A percentile compares a stretch with the other conserved stretches of the same genome.
Conservation (phyloP, 345 rosid genomes). For the Nephelium lappaceum region DNA sequence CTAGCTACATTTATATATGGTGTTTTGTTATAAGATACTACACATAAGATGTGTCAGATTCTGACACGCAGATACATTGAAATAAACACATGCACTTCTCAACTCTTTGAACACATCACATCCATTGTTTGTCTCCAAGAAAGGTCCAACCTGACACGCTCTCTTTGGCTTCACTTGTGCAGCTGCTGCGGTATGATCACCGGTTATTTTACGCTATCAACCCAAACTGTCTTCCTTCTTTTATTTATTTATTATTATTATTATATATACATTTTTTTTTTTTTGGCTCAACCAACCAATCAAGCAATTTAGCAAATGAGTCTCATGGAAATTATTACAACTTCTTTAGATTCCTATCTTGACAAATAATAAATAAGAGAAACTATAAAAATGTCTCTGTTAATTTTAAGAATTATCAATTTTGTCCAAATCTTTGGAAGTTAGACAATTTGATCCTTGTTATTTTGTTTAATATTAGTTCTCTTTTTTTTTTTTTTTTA, state of each 20-base stretch:
- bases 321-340: constrained; percentile 19
- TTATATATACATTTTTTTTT: too few relatives aligned
- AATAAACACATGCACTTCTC: constrained; percentile 19
- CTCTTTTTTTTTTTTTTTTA: too few relatives aligned
- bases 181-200: neutral
- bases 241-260: too few relatives aligned
- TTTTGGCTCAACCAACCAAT: neutral
- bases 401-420: neutral
- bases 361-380: constrained; percentile 1
- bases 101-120: neutral
- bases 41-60: constrained; percentile 18
- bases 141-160: constrained; percentile 20
- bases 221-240: too few relatives aligned
- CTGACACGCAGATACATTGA: constrained; percentile 16
- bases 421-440: neutral
- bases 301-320: neutral
- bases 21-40: neutral
- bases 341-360: constrained; percentile 16
- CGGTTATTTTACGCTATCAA: too few relatives aligned
- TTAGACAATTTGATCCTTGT: neutral
- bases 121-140: neutral
- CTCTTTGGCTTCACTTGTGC: constrained; percentile 25
- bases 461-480: neutral
- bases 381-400: too few relatives aligned
- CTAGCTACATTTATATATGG: neutral